A percentile compares a stretch with the other conserved stretches of the same genome.
Evolutionary conservation across 73 alveolate genomes (phyloP).

Genomic region (Paramecium bursaria): DNA sequence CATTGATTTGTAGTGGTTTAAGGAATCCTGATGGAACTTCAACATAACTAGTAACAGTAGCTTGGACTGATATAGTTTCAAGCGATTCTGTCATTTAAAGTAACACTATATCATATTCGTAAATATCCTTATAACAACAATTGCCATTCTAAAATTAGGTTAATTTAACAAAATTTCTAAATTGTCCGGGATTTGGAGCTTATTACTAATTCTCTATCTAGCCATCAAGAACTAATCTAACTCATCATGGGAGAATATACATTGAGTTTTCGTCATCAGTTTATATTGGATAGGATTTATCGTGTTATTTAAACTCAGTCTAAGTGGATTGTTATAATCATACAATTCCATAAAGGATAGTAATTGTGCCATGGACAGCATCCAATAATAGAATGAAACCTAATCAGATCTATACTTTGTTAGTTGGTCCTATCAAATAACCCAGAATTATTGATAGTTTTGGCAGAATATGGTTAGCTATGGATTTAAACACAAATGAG

Average conservation of each 20-base stretch:
- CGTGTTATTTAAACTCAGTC: slow-evolving; percentile 1
- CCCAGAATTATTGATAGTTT: slow-evolving; percentile 28
- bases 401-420: neutral
- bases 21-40: slow-evolving; percentile 42
- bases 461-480: slow-evolving; percentile 43
- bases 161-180: neutral
- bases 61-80: slow-evolving; percentile 1
- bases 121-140: too few relatives aligned
- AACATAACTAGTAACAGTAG: neutral
- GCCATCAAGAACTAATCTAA: slow-evolving; percentile 34
- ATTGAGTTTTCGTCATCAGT: slow-evolving; percentile 25
- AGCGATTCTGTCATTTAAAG: neutral
- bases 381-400: slow-evolving; percentile 34
- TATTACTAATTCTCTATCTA: neutral
- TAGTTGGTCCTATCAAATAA: slow-evolving; percentile 42
- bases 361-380: neutral
- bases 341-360: neutral
- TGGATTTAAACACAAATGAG: neutral
- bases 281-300: neutral
- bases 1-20: neutral
- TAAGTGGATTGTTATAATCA: slow-evolving; percentile 15
- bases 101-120: neutral
- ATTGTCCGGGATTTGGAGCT: slow-evolving; percentile 33
- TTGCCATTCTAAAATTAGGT: neutral
- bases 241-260: neutral